Conservation (phyloP, 129 eudicot genomes). For the Rutidosis leptorrhynchoides region DNA sequence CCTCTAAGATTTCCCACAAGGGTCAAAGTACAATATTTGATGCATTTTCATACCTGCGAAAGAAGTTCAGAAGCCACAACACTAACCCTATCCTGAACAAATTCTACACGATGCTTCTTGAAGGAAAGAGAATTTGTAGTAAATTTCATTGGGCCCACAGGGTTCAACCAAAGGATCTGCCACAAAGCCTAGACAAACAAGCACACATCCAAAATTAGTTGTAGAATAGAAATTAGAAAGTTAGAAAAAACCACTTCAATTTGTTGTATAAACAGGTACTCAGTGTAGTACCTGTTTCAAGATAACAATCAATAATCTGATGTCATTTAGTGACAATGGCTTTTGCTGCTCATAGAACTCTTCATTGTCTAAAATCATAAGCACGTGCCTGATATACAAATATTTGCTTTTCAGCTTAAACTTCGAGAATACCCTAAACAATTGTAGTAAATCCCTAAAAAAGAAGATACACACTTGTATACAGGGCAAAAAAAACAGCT, state of each 20-base stretch:
- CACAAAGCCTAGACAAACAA: slow-evolving; percentile 66
- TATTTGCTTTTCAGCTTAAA: slow-evolving; percentile 19
- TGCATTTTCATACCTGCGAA: slow-evolving; percentile 60
- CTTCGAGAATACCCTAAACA: slow-evolving; percentile 6
- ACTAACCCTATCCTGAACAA: slow-evolving; percentile 70
- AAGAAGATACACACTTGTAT: slow-evolving; percentile 56
- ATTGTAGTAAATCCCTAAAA: slow-evolving; percentile 17
- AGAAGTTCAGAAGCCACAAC: slow-evolving; percentile 79
- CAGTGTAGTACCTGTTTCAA: slow-evolving; percentile 83
- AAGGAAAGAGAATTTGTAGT: slow-evolving; percentile 39
- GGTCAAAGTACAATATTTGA: slow-evolving; percentile 11
- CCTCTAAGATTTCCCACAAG: neutral
- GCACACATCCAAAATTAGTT: slow-evolving; percentile 9
- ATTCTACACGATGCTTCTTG: slow-evolving; percentile 69
- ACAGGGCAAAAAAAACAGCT: slow-evolving; percentile 95
- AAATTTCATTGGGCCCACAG: too few relatives aligned
- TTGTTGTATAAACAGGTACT: slow-evolving; percentile 16
- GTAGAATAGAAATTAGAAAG: slow-evolving; percentile 1
- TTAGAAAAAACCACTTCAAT: slow-evolving; percentile 43
- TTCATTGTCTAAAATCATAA: slow-evolving; percentile 88
- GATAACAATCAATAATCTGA: slow-evolving; percentile 77
- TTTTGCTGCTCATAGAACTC: too few relatives aligned
- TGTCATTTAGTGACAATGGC: too few relatives aligned
- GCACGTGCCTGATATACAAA: slow-evolving; percentile 78
- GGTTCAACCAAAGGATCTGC: slow-evolving; percentile 95